Evolutionary conservation across 306 rosid species (phyloP).

Genomic region (Clitoria ternatea): DNA sequence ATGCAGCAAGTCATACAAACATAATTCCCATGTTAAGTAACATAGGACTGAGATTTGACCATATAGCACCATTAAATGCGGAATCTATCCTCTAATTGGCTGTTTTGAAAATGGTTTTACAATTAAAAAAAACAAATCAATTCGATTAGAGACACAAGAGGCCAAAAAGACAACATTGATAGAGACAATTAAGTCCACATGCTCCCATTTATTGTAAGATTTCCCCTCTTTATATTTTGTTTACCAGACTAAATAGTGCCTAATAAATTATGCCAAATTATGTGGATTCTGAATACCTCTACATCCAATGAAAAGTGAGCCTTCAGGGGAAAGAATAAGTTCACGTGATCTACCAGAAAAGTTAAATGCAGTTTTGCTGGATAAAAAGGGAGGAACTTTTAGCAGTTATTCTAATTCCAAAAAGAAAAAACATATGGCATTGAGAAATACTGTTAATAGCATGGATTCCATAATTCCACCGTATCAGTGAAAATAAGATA

Average conservation of each 20-base stretch:
- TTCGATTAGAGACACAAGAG: background rate
- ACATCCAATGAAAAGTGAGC: background rate
- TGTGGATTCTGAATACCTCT: background rate
- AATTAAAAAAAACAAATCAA: background rate
- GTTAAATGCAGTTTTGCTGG: background rate
- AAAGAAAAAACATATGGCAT: background rate
- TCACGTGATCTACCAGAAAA: slow-evolving; percentile 26
- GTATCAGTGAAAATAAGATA: background rate
- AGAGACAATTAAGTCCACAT: background rate
- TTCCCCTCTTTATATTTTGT: background rate
- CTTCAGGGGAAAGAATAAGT: background rate
- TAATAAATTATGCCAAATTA: background rate
- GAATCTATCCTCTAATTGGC: background rate
- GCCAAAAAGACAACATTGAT: slow-evolving; percentile 17
- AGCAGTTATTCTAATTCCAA: background rate
- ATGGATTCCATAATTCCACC: background rate
- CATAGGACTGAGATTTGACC: slow-evolving; percentile 13
- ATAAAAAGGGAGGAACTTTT: slow-evolving; percentile 5
- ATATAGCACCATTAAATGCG: background rate
- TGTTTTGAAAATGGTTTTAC: background rate
- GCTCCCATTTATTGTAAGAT: background rate
- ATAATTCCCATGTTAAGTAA: background rate
- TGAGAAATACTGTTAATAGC: background rate
- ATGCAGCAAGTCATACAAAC: slow-evolving; percentile 7
- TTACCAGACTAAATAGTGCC: background rate